These are phyloP conservation scores for Tylopilus vinaceipallidus DNA, from an alignment of 768 basidiomycete species.

Conservation along the genomic window DNA sequence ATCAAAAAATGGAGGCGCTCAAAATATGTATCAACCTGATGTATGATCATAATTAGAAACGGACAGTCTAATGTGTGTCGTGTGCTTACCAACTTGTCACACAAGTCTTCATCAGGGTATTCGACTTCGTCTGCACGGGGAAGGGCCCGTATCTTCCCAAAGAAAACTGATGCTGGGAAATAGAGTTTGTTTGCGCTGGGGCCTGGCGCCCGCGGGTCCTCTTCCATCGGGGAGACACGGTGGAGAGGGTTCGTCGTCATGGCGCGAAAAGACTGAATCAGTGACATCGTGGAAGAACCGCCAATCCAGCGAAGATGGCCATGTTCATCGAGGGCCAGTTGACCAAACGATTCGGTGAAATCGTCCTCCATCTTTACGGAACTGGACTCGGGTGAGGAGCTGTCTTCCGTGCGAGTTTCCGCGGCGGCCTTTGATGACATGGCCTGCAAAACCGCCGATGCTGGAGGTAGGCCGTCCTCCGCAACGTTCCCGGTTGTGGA, in stretches of 20 bases:
- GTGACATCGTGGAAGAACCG: conserved; percentile 87
- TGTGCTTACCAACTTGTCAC: conserved; percentile 75
- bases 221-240: conserved; percentile 81
- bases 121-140: conserved; percentile 85
- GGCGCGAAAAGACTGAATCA: conserved; percentile 84
- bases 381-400: conserved; percentile 33
- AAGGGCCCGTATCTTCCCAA: conserved; percentile 80
- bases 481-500: conserved; percentile 12
- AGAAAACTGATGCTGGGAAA: conserved; percentile 85
- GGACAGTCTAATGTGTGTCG: conserved; percentile 12
- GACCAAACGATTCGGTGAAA: conserved; percentile 81
- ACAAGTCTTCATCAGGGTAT: conserved; percentile 80
- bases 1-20: conserved; percentile 82
- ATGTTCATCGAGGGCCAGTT: conserved; percentile 85
- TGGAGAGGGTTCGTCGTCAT: conserved; percentile 70
- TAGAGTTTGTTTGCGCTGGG: conserved; percentile 83
- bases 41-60: conserved; percentile 23
- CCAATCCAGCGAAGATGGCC: conserved; percentile 93
- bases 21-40: conserved; percentile 85
- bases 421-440: conserved; percentile 39
- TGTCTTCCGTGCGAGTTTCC: conserved; percentile 33
- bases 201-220: conserved; percentile 75
- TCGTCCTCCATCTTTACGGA: conserved; percentile 54
- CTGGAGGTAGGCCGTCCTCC: conserved; percentile 21
- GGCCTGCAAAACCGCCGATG: conserved; percentile 33